Base-by-base conservation (phyloP, 2,329 filamentous ascomycete species). In the Didymella glomerata region DNA sequence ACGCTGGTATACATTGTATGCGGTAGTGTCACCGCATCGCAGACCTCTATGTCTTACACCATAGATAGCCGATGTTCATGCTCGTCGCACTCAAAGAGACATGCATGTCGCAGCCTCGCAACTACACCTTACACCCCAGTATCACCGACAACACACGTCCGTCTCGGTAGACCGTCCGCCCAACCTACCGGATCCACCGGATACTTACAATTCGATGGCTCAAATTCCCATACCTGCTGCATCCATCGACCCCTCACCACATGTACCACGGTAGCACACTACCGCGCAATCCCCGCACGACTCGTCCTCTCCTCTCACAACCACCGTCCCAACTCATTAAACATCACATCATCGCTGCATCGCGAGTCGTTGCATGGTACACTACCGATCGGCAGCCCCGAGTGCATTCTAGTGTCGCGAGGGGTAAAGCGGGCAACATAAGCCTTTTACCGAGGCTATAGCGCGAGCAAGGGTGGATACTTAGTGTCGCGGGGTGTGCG, bases 331-430 rank as follows among this genome's bases (percentile, higher is more conserved):
- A 36, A 47, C 38, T 46, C 40, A 13, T 34, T 18, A 27, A 32
- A 10, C 30, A 32, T 32, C 30, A 32, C 30, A 32, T 34, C 11
- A 54, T 59, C 46, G 49, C 49, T 28, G 22, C 32, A 47, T 51
- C 38, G 22, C 27, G 30, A 18, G 50, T 53, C 40, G 46, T 46
- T 50, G 34, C 14, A 36, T 59, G 56, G 50, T 48, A 54, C 41
- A n/a, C 49, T 54, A 50, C 46, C 34, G 51, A 59, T 59, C 56
- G 56, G 56, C 56, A 54, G 50, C 56, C 51, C 50, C 56, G 56
- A 59, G 27, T 9, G 9, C 13, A 1, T 1, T 18, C 32, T 42
- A 47, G 7, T 16, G 27, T 34, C 36, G 16, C 8, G 20, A 54
- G 27, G 6, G 27, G 56, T 34, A 41, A 46, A 36, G 50, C 22